Evolutionary conservation across 306 rosid genomes (phyloP).

Genomic region (Cicer judaicum): DNA sequence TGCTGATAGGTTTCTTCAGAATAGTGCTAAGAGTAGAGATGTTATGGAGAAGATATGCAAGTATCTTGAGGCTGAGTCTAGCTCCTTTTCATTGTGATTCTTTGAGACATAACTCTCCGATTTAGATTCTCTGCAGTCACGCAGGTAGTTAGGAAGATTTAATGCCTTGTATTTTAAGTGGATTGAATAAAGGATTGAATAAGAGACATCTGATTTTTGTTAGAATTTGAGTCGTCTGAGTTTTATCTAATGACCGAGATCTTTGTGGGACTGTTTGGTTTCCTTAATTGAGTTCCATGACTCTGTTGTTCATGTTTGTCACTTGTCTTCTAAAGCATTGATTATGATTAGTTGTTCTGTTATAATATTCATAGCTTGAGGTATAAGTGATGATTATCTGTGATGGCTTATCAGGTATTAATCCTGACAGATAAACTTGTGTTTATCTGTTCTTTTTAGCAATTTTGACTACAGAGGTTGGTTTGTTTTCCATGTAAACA

Average conservation of each 20-base stretch:
- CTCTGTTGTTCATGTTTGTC: not conserved
- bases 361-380: not conserved
- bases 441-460: constrained; percentile 15
- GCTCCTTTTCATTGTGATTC: constrained; percentile 56
- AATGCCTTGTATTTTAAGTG: not conserved
- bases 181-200: too few relatives aligned
- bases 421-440: not conserved
- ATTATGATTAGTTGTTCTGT: not conserved
- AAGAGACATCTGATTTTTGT: too few relatives aligned
- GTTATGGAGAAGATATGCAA: constrained; percentile 95
- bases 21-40: constrained; percentile 86
- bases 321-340: not conserved
- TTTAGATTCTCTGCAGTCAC: not conserved
- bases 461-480: not conserved
- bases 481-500: constrained; percentile 24
- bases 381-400: constrained; percentile 19
- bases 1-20: constrained; percentile 83
- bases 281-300: not conserved
- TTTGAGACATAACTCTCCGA: not conserved
- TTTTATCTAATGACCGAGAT: too few relatives aligned
- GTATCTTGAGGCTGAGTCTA: constrained; percentile 86
- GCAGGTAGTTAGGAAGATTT: not conserved
- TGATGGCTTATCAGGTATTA: not conserved
- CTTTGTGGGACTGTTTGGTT: not conserved
- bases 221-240: too few relatives aligned